Conservation (phyloP, 371 early-diverging fungal species). For the Actinomortierella ambigua region DNA sequence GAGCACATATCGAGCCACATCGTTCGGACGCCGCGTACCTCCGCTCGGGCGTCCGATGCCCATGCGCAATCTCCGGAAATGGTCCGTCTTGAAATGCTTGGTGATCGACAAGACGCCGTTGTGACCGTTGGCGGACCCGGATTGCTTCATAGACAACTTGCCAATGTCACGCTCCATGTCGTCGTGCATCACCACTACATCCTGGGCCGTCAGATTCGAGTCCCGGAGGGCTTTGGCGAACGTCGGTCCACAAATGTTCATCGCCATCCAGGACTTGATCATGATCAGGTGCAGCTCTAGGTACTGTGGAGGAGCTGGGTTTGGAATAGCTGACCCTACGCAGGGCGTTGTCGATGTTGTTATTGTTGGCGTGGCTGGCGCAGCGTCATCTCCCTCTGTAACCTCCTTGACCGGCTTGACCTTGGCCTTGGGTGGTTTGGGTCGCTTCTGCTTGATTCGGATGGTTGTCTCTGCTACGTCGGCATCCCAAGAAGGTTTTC, state of each 20-base stretch:
- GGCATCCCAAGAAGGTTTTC: slow-evolving; percentile 50
- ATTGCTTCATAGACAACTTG: slow-evolving; percentile 60
- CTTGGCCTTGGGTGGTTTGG: slow-evolving; percentile 7
- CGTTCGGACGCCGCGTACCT: slow-evolving; percentile 48
- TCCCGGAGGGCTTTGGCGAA: slow-evolving; percentile 5
- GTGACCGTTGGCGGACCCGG: slow-evolving; percentile 72
- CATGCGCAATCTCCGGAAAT: slow-evolving; percentile 64
- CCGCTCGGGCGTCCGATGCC: slow-evolving; percentile 70
- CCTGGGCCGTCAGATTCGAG: slow-evolving; percentile 18
- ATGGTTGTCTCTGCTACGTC: slow-evolving; percentile 49
- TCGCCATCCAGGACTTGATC: not conserved
- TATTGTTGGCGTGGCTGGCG: not conserved
- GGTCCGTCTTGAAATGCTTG: slow-evolving; percentile 54
- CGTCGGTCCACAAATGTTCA: not conserved
- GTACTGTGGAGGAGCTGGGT: not conserved
- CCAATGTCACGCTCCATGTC: slow-evolving; percentile 76
- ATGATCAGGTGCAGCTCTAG: not conserved
- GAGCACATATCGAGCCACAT: slow-evolving; percentile 67
- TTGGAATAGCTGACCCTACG: not conserved
- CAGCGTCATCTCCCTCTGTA: not conserved
- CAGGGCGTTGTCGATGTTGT: not conserved
- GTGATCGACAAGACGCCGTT: slow-evolving; percentile 78
- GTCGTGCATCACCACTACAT: slow-evolving; percentile 76
- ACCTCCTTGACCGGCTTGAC: too few species aligned
- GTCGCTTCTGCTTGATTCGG: slow-evolving; percentile 10